Evolutionary conservation across 75 land plant species (phyloP).

Genomic region (Picea sitchensis): DNA sequence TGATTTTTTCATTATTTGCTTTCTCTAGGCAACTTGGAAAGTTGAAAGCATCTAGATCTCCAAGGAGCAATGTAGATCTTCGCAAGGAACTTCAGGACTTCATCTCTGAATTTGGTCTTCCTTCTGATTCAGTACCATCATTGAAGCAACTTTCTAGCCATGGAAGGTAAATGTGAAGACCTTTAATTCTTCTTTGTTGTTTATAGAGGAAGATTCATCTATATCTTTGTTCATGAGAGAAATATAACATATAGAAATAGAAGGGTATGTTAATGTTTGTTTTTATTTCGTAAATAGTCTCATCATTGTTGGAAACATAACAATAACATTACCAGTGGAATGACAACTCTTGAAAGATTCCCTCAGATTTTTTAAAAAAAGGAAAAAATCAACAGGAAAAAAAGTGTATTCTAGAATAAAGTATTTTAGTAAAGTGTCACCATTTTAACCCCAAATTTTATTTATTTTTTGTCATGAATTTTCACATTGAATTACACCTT

Average conservation of each 20-base stretch:
- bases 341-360: too few species aligned
- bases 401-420: too few species aligned
- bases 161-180: slow-evolving; percentile 3
- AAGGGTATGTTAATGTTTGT: neutral
- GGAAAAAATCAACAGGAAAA: too few species aligned
- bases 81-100: slow-evolving; percentile 9
- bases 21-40: slow-evolving; percentile 4
- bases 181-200: neutral
- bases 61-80: neutral
- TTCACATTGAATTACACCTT: too few species aligned
- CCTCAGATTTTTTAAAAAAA: too few species aligned
- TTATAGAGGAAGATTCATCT: neutral
- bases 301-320: too few species aligned
- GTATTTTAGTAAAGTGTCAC: too few species aligned
- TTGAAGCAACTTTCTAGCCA: neutral
- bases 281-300: neutral
- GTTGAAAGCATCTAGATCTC: neutral
- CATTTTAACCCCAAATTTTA: too few species aligned
- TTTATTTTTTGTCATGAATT: too few species aligned
- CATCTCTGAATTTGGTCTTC: slow-evolving; percentile 3
- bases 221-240: neutral
- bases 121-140: slow-evolving; percentile 9
- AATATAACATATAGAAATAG: neutral
- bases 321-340: too few species aligned
- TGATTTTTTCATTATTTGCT: neutral